Percentiles rank a stretch among this genome's conserved stretches.
Evolutionary conservation across 2,329 filamentous ascomycete species (phyloP).

Genomic region (Nigrospora sphaerica): DNA sequence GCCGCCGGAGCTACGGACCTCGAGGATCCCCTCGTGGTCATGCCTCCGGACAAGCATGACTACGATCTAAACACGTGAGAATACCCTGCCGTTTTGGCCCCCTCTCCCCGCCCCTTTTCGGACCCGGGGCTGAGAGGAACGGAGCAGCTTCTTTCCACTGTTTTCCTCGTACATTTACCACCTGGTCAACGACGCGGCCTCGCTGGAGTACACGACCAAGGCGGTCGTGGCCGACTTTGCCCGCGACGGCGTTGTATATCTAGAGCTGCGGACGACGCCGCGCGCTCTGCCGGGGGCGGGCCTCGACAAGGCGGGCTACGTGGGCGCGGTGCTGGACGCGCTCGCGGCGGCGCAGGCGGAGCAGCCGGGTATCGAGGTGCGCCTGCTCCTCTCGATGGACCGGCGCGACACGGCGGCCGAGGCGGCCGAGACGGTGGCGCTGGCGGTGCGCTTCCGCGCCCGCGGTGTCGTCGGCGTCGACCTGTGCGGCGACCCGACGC

Average conservation of each 20-base stretch:
- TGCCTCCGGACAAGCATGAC: conserved; percentile 65
- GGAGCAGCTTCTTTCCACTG: conserved; percentile 63
- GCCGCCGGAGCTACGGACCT: conserved; percentile 44
- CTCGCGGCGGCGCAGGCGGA: conserved; percentile 33
- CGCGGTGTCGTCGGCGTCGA: conserved; percentile 66
- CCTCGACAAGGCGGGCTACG: conserved; percentile 57
- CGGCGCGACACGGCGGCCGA: conserved; percentile 52
- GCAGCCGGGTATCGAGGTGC: conserved; percentile 43
- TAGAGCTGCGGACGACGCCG: conserved; percentile 77
- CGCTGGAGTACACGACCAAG: conserved; percentile 54
- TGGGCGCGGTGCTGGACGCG: conserved; percentile 57
- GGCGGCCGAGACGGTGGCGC: conserved; percentile 55
- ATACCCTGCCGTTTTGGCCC: not conserved
- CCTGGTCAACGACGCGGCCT: conserved; percentile 56
- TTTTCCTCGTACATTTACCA: conserved; percentile 77
- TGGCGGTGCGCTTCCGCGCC: conserved; percentile 49
- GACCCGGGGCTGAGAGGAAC: too few relatives aligned
- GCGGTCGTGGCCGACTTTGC: conserved; percentile 61
- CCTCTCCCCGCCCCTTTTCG: too few relatives aligned
- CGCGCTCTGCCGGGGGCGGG: conserved; percentile 47
- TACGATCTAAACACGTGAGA: conserved; percentile 62
- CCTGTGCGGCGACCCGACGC: conserved; percentile 68
- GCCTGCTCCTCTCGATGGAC: conserved; percentile 70
- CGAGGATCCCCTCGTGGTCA: conserved; percentile 60
- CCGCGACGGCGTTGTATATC: conserved; percentile 65